Evolutionary conservation across 225 moss, liverwort and hornwort genomes (phyloP), one percentile per base, ranked within the genome.

Genomic region (Pseudisothecium myosuroides): DNA sequence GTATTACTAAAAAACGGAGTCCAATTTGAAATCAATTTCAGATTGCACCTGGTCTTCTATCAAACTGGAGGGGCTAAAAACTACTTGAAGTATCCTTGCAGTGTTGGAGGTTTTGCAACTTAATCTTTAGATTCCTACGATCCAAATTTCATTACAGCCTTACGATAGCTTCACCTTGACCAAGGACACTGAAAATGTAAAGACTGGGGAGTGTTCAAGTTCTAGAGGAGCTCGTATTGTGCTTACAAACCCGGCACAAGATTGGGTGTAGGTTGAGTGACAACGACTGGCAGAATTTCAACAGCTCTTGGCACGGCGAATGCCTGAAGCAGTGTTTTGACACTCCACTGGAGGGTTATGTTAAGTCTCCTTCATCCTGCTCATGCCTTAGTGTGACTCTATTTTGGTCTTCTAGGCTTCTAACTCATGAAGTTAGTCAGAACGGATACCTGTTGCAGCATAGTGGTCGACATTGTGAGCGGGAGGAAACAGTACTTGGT

Each of bases 11-110:
- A 32, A 61, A 67, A 73, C 47, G 63, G 88, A 75, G 86, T 80
- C 62, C 87, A 92, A 90, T 87, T 75, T 82, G 88, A 90, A 63
- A 82, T 60, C 83, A 85, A 88, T 76, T 82, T 88, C 88, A 88
- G 82, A 90, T 88, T 88, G 74, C 75, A 58, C 68, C 88, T 47
- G 69, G 62, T 89, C 69, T 75, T 81, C 39, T 64, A 81, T 67
- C 83, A 74, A 83, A 88, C 66, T 86, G 52, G 80, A 84, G 92
- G 85, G 92, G 50, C 34, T 60, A 32, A 43, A 50, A 78, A 63
- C 47, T 66, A 61, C 75, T 85, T 78, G 58, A 45, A 85, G 80
- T 87, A 85, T 69, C 69, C 68, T 82, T 60, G 78, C 65, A 60
- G 89, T 64, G 63, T 83, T 77, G 86, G 47, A 91, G 91, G 81